phyloP scores from a whole-genome alignment of 306 rosid genomes.

The Casuarina cunninghamiana region DNA sequence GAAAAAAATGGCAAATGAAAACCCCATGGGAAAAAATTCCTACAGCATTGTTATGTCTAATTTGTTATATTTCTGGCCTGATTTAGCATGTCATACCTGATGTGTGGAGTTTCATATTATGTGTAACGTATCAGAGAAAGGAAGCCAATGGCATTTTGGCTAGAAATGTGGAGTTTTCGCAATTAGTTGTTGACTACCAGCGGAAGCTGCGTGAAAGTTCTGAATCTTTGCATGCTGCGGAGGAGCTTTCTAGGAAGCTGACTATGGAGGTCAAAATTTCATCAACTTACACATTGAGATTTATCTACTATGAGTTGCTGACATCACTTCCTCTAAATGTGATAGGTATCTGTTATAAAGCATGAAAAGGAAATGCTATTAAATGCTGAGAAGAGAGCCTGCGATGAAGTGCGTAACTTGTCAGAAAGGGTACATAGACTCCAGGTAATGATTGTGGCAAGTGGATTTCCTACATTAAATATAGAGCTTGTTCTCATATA shows the following conservation, averaged over 20 bases:
- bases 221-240: conserved; percentile 69
- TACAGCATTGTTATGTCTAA: neutral
- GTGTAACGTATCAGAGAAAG: conserved; percentile 50
- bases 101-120: neutral
- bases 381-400: conserved; percentile 93
- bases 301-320: conserved; percentile 5
- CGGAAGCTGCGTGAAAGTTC: conserved; percentile 78
- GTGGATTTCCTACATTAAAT: neutral
- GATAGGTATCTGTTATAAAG: conserved; percentile 69
- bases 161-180: conserved; percentile 90
- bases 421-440: conserved; percentile 81
- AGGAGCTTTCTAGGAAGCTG: conserved; percentile 68
- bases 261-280: conserved; percentile 68
- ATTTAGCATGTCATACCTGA: neutral
- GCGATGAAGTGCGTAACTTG: conserved; percentile 70
- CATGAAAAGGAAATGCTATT: conserved; percentile 75
- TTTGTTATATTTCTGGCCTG: neutral
- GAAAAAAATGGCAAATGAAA: no score
- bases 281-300: neutral
- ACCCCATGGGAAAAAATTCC: no score
- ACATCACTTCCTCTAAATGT: conserved; percentile 8
- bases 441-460: conserved; percentile 56
- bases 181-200: conserved; percentile 78
- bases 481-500: conserved; percentile 34
- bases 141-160: conserved; percentile 66